phyloP scores from a whole-genome alignment of 805 yeast species.

The Metschnikowia noctiluminum region DNA sequence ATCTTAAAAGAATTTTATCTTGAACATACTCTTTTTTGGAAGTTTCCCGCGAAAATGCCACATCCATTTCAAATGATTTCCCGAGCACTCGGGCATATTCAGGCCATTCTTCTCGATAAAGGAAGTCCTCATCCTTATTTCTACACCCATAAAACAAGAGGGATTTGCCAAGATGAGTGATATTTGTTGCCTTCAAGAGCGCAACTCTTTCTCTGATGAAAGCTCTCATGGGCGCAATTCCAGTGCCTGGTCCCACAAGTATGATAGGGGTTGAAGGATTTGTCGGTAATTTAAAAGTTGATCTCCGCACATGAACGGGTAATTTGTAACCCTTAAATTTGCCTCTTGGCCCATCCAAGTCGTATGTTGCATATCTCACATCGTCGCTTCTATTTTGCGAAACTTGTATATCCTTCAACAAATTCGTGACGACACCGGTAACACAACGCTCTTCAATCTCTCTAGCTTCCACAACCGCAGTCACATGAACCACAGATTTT shows the following conservation, averaged over 20 bases:
- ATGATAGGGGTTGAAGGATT: constrained; percentile 81
- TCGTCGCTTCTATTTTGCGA: constrained; percentile 44
- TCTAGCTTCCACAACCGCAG: constrained; percentile 87
- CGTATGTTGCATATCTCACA: constrained; percentile 54
- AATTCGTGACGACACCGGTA: constrained; percentile 88
- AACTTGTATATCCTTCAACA: constrained; percentile 68
- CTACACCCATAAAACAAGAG: constrained; percentile 87
- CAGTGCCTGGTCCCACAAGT: constrained; percentile 97
- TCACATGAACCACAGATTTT: constrained; percentile 71
- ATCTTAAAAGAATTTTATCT: constrained; percentile 59
- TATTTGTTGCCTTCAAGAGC: constrained; percentile 30
- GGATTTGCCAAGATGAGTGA: constrained; percentile 57
- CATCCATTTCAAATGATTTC: constrained; percentile 61
- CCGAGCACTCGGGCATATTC: constrained; percentile 61
- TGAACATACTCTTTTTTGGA: constrained; percentile 75
- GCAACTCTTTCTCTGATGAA: constrained; percentile 84
- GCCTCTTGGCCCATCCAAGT: constrained; percentile 80
- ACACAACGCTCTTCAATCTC: constrained; percentile 32
- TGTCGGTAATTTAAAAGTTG: constrained; percentile 89
- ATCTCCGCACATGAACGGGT: constrained; percentile 92
- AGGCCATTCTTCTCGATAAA: constrained; percentile 89
- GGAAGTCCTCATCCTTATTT: constrained; percentile 69
- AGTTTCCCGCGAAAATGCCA: constrained; percentile 82
- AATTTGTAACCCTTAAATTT: constrained; percentile 53
- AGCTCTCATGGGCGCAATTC: constrained; percentile 98